Base-by-base conservation (phyloP, 208 protist species). In the Blechomonas ayalai region DNA sequence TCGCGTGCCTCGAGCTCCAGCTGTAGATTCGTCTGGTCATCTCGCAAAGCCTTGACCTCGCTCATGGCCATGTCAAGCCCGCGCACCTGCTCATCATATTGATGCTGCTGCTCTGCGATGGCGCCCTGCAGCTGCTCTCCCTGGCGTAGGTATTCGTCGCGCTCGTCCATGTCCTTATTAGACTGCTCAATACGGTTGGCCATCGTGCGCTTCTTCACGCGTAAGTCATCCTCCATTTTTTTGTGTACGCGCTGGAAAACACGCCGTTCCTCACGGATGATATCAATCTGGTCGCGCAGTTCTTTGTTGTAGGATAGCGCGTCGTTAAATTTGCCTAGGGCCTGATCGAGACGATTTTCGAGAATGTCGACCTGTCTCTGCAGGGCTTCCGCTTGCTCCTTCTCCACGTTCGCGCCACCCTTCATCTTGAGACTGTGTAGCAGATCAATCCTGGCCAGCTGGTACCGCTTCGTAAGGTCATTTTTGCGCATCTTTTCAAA, bases 161-260 rank as follows among this genome's bases (percentile, higher is more conserved):
- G 73, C 78, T 97, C 93, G 51, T 98, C 97, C 66, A 97, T 96
- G 41, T 96, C 90, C 26, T 70, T 46, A 66, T 98, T 97, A 16
- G 88, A 90, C 55, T 87, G 75, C 50, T 98, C 95, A 52, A 98
- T 95, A 35, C 96, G 81, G 27, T 94, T 77, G 1, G 92, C 86
- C 91, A 98, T 98, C 39, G 78, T 48, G 25, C 77, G 70, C 72
- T 98, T 97, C 68, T 96, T 93, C 23, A 81, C 63, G 23, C 70
- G 65, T 7, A 98, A 66, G 56, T 98, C 90, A 28, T 88, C 75
- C 58, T 98, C 94, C 65, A 98, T 80, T 52, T 90, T 88, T 50
- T 95, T 95, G 71, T 97, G 93, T 36, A 98, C 87, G n/a, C 78
- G 86, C 66, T 98, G 95, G 61, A 98, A 98, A 7, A 98, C 92